phyloP scores from a whole-genome alignment of 2,329 filamentous ascomycete species.

The Aspergillus neotritici region DNA sequence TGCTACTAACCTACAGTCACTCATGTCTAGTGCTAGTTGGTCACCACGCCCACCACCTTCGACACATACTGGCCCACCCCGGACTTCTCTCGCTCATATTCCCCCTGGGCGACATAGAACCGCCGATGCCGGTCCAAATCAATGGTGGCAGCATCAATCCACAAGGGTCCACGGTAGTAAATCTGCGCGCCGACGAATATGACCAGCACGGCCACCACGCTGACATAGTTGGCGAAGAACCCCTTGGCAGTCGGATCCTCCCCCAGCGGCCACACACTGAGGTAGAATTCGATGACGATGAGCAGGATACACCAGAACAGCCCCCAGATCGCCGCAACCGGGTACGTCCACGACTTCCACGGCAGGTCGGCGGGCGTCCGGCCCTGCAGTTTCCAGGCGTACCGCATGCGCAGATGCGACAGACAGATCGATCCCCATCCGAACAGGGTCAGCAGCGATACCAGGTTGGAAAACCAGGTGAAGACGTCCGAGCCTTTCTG shows the following conservation, averaged over 20 bases:
- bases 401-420: constrained; percentile 41
- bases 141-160: constrained; percentile 29
- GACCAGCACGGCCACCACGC: constrained; percentile 39
- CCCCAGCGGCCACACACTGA: constrained; percentile 42
- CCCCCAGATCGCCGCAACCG: constrained; percentile 42
- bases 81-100: constrained; percentile 8
- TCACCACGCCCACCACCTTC: constrained; percentile 4
- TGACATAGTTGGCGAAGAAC: constrained; percentile 48
- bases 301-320: constrained; percentile 42
- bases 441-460: constrained; percentile 42
- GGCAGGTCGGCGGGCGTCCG: constrained; percentile 33
- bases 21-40: background rate
- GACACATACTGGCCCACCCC: constrained; percentile 2
- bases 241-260: constrained; percentile 28
- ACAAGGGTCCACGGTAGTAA: constrained; percentile 36
- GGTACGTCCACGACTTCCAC: constrained; percentile 44
- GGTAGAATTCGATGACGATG: constrained; percentile 46
- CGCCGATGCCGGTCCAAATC: constrained; percentile 28
- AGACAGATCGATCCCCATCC: constrained; percentile 43
- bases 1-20: no score
- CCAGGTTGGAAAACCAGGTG: constrained; percentile 45
- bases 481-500: constrained; percentile 42
- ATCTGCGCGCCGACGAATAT: constrained; percentile 39
- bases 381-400: constrained; percentile 39
- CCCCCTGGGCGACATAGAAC: constrained; percentile 9